Conservation (phyloP, 805 yeast species). For the Wickerhamiella galacta region DNA sequence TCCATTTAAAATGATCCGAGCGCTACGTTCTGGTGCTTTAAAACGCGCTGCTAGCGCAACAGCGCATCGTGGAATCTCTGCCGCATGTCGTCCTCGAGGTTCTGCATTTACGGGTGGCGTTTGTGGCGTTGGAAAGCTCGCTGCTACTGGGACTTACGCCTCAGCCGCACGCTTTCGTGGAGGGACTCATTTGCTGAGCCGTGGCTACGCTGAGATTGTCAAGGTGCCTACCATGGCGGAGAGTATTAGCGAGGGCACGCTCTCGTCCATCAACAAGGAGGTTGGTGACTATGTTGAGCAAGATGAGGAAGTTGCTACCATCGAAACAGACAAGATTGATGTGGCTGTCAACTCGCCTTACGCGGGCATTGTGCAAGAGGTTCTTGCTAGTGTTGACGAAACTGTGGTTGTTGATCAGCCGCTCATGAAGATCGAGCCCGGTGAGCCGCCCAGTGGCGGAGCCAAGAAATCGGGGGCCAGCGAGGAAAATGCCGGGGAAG, state of each 20-base stretch:
- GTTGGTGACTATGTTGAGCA: conserved; percentile 77
- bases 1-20: too few relatives aligned
- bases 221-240: conserved; percentile 98
- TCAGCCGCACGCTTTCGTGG: background rate
- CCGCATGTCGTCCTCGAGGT: too few relatives aligned
- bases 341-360: conserved; percentile 93
- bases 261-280: conserved; percentile 38
- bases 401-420: conserved; percentile 95
- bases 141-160: too few relatives aligned
- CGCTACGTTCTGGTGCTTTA: too few relatives aligned
- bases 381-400: conserved; percentile 70
- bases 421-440: conserved; percentile 68
- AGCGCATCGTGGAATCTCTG: too few relatives aligned
- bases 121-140: too few relatives aligned
- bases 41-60: too few relatives aligned
- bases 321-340: conserved; percentile 96
- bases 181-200: conserved; percentile 1
- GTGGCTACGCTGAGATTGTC: conserved; percentile 28
- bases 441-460: conserved; percentile 48
- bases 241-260: conserved; percentile 92
- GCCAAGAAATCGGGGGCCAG: conserved; percentile 16
- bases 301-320: conserved; percentile 89
- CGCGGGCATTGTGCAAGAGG: conserved; percentile 73
- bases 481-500: conserved; percentile 14
- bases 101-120: too few relatives aligned